Evolutionary conservation across 108 stramenopile genomes (phyloP).

Genomic region (Seminavis robusta): DNA sequence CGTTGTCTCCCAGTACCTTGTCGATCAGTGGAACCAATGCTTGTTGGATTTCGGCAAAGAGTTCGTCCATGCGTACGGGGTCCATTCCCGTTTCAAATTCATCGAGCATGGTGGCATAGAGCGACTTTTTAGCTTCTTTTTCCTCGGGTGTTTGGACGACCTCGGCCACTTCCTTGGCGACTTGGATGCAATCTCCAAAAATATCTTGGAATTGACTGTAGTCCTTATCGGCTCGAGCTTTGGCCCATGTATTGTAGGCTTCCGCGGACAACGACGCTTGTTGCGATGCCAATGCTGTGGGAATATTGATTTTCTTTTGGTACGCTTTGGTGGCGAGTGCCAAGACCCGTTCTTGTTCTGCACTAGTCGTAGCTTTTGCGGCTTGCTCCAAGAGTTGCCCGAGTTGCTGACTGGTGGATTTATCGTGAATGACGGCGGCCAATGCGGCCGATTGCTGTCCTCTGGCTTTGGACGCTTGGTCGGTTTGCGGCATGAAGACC

Average conservation of each 20-base stretch:
- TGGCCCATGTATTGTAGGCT: constrained; percentile 67
- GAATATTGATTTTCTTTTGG: constrained; percentile 45
- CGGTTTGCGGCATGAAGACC: constrained; percentile 68
- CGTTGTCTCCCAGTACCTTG: constrained; percentile 35
- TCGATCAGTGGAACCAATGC: constrained; percentile 73
- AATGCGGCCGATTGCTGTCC: constrained; percentile 64
- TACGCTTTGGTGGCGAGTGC: constrained; percentile 45
- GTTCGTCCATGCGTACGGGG: constrained; percentile 50
- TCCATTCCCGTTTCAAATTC: constrained; percentile 79
- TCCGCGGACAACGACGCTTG: constrained; percentile 50
- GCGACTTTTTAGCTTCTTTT: not conserved
- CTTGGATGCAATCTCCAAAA: constrained; percentile 61
- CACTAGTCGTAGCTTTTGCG: not conserved
- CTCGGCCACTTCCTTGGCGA: constrained; percentile 49
- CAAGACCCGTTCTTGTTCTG: constrained; percentile 32
- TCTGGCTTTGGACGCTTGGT: constrained; percentile 27
- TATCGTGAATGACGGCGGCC: constrained; percentile 68
- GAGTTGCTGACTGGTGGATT: constrained; percentile 46
- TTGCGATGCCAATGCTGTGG: constrained; percentile 48
- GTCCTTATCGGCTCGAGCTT: constrained; percentile 56
- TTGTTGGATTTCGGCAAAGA: constrained; percentile 71
- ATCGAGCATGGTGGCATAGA: constrained; percentile 35
- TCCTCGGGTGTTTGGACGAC: constrained; percentile 26
- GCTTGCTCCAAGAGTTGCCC: constrained; percentile 20
- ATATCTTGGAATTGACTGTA: constrained; percentile 47